Base-by-base conservation (phyloP, 345 rosid genomes). In the Lumnitzera racemosa region DNA sequence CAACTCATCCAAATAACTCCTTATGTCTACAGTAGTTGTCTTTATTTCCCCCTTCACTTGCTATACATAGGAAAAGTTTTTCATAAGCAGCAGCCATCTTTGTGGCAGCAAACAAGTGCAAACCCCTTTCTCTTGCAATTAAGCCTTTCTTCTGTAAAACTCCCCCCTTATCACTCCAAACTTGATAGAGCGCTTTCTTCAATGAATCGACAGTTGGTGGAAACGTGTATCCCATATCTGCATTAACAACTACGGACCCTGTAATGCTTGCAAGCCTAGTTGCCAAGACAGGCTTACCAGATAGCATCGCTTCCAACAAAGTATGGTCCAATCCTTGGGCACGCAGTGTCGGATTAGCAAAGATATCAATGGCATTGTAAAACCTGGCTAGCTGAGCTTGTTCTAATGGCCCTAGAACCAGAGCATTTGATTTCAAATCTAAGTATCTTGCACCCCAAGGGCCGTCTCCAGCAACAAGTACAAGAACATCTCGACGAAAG, bases 281-380 rank as follows among this genome's bases (percentile, higher is more conserved):
- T 24, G 90, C 96, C 77, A 89, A 72, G 49, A 92, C 69, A 1
- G 96, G 89, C 75, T 87, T 89, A 2, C 91, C 91, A 0, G 85
- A 80, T 55, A 83, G 78, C 87, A 85, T 89, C n/a, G 94, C 96
- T 75, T 92, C 98, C 62, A 92, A 71, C 58, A 85, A 74, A 5
- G 96, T 92, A 51, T 89, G 96, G 71, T 92, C 96, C 55, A 92
- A 70, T 53, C 96, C 96, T 61, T 89, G 96, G 60, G 98, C 96
- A 57, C 98, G 78, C 49, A 89, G 76, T 4, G 98, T 92, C 13
- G 96, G 94, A 74, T 92, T 89, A 58, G 83, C 80, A 59, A 92
- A 92, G 61, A 87, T 73, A 69, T 92, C 96, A 4, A 89, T 85
- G 2, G 96, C 88, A 59, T 84, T 82, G 57, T 87, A 92, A 78